Conservation (phyloP, 192 early-diverging fungal species). For the Backusella westeae region DNA sequence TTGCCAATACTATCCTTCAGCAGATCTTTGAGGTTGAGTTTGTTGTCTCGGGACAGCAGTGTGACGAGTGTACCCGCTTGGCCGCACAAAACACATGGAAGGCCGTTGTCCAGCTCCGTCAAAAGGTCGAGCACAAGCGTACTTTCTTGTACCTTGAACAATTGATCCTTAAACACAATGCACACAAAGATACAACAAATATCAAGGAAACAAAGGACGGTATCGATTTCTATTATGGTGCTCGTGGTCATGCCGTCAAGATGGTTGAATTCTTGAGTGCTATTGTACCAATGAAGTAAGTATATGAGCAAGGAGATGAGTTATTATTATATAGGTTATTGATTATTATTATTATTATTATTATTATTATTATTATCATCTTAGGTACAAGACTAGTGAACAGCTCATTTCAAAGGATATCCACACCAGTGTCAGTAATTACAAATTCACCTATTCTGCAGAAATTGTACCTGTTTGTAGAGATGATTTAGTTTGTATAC, state of each 20-base stretch:
- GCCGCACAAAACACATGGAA: conserved; percentile 99
- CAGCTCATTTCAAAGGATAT: conserved; percentile 96
- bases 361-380: conserved; percentile 2
- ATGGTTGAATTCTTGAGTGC: conserved; percentile 93
- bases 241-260: conserved; percentile 87
- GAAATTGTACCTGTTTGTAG: conserved; percentile 96
- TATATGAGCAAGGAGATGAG: not conserved
- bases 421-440: conserved; percentile 87
- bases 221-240: conserved; percentile 94
- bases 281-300: conserved; percentile 76
- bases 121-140: conserved; percentile 97
- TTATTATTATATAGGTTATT: not conserved
- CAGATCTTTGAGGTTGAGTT: conserved; percentile 97
- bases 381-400: conserved; percentile 85
- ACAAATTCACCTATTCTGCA: conserved; percentile 95
- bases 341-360: not conserved
- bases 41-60: conserved; percentile 89
- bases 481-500: conserved; percentile 91
- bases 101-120: conserved; percentile 95
- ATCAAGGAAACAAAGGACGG: conserved; percentile 97
- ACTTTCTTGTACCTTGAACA: conserved; percentile 99
- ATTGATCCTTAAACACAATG: conserved; percentile 96
- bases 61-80: conserved; percentile 91
- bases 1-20: conserved; percentile 92
- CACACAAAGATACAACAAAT: conserved; percentile 96